Conservation (phyloP, 768 basidiomycete genomes). For the Pulveroboletus sp. region DNA sequence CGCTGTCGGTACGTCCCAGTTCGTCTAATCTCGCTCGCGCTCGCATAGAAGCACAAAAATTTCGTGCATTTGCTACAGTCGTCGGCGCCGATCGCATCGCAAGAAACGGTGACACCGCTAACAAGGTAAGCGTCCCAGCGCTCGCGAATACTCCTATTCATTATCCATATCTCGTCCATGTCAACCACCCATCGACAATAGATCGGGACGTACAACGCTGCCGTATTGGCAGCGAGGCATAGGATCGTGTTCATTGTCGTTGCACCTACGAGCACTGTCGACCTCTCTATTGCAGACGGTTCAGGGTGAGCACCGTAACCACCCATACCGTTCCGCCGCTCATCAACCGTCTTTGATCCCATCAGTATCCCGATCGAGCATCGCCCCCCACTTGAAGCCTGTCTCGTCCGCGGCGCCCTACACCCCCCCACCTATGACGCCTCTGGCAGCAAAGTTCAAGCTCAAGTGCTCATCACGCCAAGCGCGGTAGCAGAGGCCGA, state of each 20-base stretch:
- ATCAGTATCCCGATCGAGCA: constrained; percentile 88
- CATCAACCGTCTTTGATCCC: neutral
- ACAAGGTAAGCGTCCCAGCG: constrained; percentile 56
- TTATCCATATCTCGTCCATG: neutral
- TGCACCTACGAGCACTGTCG: constrained; percentile 89
- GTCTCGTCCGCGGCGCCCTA: constrained; percentile 77
- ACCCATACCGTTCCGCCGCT: neutral
- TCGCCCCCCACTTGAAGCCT: constrained; percentile 81
- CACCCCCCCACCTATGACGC: constrained; percentile 45
- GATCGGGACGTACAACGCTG: constrained; percentile 96
- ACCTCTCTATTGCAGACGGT: constrained; percentile 72
- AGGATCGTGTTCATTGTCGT: constrained; percentile 89
- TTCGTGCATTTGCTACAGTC: constrained; percentile 34
- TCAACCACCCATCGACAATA: constrained; percentile 10
- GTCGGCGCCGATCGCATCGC: constrained; percentile 90
- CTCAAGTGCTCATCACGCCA: constrained; percentile 83
- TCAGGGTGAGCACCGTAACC: constrained; percentile 37
- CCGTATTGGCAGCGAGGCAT: constrained; percentile 84
- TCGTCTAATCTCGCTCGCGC: neutral
- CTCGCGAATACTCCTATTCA: neutral
- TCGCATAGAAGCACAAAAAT: neutral
- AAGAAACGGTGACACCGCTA: constrained; percentile 93
- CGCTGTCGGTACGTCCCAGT: constrained; percentile 54
- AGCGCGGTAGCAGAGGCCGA: constrained; percentile 35
- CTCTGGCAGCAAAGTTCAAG: constrained; percentile 52